Evolutionary conservation across 1,284 basidiomycete genomes (phyloP).

Genomic region (Afroboletus lepidellus): DNA sequence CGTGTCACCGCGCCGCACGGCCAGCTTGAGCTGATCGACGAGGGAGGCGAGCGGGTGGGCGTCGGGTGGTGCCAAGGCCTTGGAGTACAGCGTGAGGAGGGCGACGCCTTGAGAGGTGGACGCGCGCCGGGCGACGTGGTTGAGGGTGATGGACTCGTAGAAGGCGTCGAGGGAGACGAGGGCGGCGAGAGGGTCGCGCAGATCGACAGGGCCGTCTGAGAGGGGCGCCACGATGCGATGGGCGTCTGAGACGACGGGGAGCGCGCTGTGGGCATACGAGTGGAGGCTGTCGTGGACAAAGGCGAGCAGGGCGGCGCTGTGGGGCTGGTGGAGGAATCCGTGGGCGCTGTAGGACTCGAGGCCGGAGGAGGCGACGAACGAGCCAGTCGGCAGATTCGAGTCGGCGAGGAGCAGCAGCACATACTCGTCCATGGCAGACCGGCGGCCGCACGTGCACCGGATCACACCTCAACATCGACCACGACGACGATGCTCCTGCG

Average conservation of each 20-base stretch:
- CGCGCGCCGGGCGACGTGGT: slow-evolving; percentile 85
- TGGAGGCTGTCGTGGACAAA: slow-evolving; percentile 72
- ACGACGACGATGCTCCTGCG: neutral
- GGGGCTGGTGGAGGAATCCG: slow-evolving; percentile 59
- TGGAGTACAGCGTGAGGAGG: slow-evolving; percentile 84
- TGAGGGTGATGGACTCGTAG: slow-evolving; percentile 86
- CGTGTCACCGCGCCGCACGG: slow-evolving; percentile 60
- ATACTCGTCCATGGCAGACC: slow-evolving; percentile 42
- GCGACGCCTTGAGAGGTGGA: slow-evolving; percentile 93
- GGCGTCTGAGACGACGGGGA: slow-evolving; percentile 75
- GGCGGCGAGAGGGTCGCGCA: slow-evolving; percentile 35
- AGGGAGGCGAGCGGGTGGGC: slow-evolving; percentile 32
- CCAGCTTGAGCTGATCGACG: slow-evolving; percentile 66
- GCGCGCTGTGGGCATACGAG: slow-evolving; percentile 72
- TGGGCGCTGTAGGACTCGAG: slow-evolving; percentile 90
- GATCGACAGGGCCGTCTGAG: slow-evolving; percentile 18
- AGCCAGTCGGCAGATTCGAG: slow-evolving; percentile 84
- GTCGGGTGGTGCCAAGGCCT: slow-evolving; percentile 67
- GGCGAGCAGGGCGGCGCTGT: slow-evolving; percentile 42
- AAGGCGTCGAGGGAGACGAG: slow-evolving; percentile 67
- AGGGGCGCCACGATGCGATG: slow-evolving; percentile 45
- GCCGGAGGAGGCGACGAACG: slow-evolving; percentile 90
- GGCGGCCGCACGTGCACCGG: neutral
- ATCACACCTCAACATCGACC: neutral
- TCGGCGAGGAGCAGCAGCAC: slow-evolving; percentile 74